phyloP scores from a whole-genome alignment of 1,284 basidiomycete genomes.

The Ustilago crameri region DNA sequence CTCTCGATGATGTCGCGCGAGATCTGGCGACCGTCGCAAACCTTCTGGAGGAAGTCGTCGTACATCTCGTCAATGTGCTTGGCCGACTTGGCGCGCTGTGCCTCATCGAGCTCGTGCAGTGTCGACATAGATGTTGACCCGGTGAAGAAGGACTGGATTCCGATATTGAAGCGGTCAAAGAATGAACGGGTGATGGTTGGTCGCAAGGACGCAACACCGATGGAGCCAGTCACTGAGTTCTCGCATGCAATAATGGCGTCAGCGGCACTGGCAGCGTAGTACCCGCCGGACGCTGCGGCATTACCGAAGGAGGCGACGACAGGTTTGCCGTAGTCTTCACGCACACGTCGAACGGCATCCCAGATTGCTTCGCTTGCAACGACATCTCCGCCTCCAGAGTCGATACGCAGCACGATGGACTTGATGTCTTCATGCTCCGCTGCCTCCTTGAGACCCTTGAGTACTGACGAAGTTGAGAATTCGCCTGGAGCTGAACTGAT shows the following conservation, averaged over 20 bases:
- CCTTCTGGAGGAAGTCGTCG: slow-evolving; percentile 63
- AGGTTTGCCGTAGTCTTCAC: slow-evolving; percentile 67
- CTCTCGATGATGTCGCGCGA: slow-evolving; percentile 66
- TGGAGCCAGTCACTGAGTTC: slow-evolving; percentile 69
- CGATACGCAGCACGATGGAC: slow-evolving; percentile 69
- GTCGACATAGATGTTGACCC: slow-evolving; percentile 67
- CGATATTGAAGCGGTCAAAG: slow-evolving; percentile 69
- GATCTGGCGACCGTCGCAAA: slow-evolving; percentile 68
- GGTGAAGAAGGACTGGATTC: slow-evolving; percentile 69
- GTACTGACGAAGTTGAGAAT: slow-evolving; percentile 66
- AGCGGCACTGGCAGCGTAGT: slow-evolving; percentile 64
- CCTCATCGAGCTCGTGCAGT: slow-evolving; percentile 64
- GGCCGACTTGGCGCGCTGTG: slow-evolving; percentile 63
- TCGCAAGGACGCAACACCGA: slow-evolving; percentile 69
- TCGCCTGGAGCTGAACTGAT: slow-evolving; percentile 65
- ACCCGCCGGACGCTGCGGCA: slow-evolving; percentile 69
- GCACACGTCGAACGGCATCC: slow-evolving; percentile 68
- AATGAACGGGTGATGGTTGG: slow-evolving; percentile 69
- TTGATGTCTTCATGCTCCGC: slow-evolving; percentile 68
- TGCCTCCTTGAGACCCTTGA: slow-evolving; percentile 69
- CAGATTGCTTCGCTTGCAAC: slow-evolving; percentile 70
- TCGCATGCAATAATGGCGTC: slow-evolving; percentile 68
- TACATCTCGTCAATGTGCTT: slow-evolving; percentile 69
- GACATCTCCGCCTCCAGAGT: slow-evolving; percentile 70
- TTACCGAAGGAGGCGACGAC: slow-evolving; percentile 70